Percentiles rank a stretch among this genome's conserved stretches.
Evolutionary conservation across 495 filamentous ascomycete genomes (phyloP).

Genomic region (Penicillium soppii): DNA sequence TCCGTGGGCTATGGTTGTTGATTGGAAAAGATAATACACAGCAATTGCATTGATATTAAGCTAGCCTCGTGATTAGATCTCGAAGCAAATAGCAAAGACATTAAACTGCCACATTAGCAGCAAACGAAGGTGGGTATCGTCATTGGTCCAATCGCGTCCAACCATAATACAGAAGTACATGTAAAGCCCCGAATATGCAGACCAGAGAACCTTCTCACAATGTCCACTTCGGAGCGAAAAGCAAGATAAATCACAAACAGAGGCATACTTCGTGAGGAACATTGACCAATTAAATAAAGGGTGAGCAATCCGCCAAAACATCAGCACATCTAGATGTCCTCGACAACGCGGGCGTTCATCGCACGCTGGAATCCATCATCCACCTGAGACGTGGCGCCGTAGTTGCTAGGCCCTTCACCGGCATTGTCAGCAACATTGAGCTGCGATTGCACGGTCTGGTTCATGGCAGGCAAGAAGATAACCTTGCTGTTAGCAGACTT

Average conservation of each 20-base stretch:
- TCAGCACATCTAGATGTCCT: slow-evolving; percentile 66
- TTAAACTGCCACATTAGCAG: slow-evolving; percentile 2
- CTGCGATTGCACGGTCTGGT: slow-evolving; percentile 48
- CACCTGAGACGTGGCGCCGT: slow-evolving; percentile 36
- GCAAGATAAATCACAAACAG: slow-evolving; percentile 21
- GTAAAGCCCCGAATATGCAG: background rate
- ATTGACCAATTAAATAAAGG: background rate
- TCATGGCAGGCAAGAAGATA: slow-evolving; percentile 80
- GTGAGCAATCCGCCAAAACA: background rate
- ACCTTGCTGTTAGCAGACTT: slow-evolving; percentile 95
- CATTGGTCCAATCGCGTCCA: slow-evolving; percentile 21
- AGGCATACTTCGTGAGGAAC: slow-evolving; percentile 18
- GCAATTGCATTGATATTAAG: background rate
- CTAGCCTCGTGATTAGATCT: background rate
- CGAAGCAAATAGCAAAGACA: background rate
- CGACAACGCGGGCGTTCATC: slow-evolving; percentile 80
- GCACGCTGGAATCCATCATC: slow-evolving; percentile 74
- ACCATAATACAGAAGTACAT: slow-evolving; percentile 16
- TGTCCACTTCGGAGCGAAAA: background rate
- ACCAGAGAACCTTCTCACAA: background rate
- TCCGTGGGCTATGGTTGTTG: no score
- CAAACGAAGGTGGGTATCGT: slow-evolving; percentile 44
- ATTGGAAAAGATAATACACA: no score
- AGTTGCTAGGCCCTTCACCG: slow-evolving; percentile 59
- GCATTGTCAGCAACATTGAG: slow-evolving; percentile 50